Percentiles rank a stretch among this genome's conserved stretches.
Conservation (phyloP, 495 filamentous ascomycete species). For the Tuber magnatum region DNA sequence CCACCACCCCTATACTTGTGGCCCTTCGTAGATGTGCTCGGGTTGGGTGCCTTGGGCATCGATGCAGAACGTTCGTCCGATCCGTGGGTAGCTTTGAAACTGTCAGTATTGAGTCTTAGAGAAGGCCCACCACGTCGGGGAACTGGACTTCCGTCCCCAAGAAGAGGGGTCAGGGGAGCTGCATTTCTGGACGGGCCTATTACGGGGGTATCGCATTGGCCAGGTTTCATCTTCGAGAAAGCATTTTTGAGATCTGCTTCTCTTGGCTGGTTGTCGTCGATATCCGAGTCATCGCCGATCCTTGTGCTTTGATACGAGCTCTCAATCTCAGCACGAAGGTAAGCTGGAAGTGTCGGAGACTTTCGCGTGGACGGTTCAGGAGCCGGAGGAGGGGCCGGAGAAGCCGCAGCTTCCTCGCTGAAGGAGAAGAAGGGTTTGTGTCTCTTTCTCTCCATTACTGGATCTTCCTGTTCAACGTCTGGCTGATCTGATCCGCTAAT, state of each 20-base stretch:
- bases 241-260: slow-evolving; percentile 31
- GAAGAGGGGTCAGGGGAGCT: slow-evolving; percentile 32
- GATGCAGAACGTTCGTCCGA: slow-evolving; percentile 25
- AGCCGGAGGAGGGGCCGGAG: slow-evolving; percentile 32
- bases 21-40: slow-evolving; percentile 1
- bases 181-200: slow-evolving; percentile 32
- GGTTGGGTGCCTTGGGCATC: slow-evolving; percentile 25
- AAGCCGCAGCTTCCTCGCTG: slow-evolving; percentile 13
- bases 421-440: slow-evolving; percentile 30
- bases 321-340: slow-evolving; percentile 34
- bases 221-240: slow-evolving; percentile 33
- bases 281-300: slow-evolving; percentile 34
- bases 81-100: slow-evolving; percentile 13
- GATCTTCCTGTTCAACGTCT: slow-evolving; percentile 22
- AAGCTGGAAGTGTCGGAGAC: slow-evolving; percentile 25
- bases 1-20: neutral
- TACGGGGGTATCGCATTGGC: slow-evolving; percentile 32
- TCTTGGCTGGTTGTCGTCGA: slow-evolving; percentile 36
- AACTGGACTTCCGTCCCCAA: slow-evolving; percentile 28
- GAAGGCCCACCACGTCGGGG: slow-evolving; percentile 20
- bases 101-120: slow-evolving; percentile 21
- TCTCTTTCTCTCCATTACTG: slow-evolving; percentile 15
- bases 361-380: slow-evolving; percentile 28
- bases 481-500: slow-evolving; percentile 17
- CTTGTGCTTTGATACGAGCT: slow-evolving; percentile 25